Base-by-base conservation (phyloP, 2,329 filamentous ascomycete genomes). In the Rhexocercosporidium sp. region DNA sequence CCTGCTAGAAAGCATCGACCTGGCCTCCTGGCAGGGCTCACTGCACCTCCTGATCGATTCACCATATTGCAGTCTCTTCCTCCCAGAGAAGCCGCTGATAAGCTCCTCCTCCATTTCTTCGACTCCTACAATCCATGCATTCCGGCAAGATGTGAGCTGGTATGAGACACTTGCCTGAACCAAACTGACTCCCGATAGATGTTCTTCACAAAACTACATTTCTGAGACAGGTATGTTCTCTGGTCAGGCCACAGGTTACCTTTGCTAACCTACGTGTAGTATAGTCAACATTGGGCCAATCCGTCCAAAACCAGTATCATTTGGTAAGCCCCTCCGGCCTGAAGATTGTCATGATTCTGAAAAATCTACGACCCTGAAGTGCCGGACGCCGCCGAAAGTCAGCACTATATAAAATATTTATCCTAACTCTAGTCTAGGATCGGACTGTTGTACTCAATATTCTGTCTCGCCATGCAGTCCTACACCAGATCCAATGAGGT, bases 161-260 rank as follows among this genome's bases (percentile, higher is more conserved):
- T 31, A 12, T 47, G 4, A 5, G 18, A 34, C n/a, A 11, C 20
- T 53, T 20, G 22, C 34, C 27, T 7, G 46, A 46, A 34, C 25
- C 57, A 22, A 62, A 47, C 66, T 59, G 73, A 65, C 37, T 7
- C 16, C 11, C n/a, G n/a, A 11, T 64, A 86, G 85, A 84, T 67
- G 78, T 84, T 3, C 73, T 87, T 34, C 86, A 88, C 67, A 81
- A 81, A 25, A 84, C 84, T 34, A 83, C 81, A 0, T 86, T 86
- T 62, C 77, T 79, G 5, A 82, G 77, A 70, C 77, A 78, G 27
- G 80, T 81, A 74, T 67, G 76, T 51, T 3, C 18, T 12, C 20
- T 12, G 25, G n/a, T 16, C 5, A 31, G 11, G 8, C 20, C 1
- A 41, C n/a, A 25, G 8, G 18, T 53, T 25, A 4, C 22, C n/a